These are phyloP conservation scores for Epichloe sibirici DNA, from an alignment of 2,329 filamentous ascomycete species.

Conservation along the genomic window DNA sequence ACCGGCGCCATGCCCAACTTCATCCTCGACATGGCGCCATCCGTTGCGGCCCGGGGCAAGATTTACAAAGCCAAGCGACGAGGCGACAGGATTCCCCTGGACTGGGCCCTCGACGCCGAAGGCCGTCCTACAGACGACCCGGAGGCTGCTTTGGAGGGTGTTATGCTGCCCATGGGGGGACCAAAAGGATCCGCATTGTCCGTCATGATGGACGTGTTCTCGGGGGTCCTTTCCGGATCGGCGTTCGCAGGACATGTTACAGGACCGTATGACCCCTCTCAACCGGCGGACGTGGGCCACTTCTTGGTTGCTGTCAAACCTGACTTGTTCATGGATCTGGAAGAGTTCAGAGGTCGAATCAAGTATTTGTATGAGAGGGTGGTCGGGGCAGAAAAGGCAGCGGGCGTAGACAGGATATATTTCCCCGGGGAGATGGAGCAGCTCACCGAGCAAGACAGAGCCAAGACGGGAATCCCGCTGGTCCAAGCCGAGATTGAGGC, in stretches of 20 bases:
- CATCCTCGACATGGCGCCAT: conserved; percentile 65
- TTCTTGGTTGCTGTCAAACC: conserved; percentile 63
- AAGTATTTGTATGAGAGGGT: conserved; percentile 41
- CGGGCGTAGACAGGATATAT: conserved; percentile 45
- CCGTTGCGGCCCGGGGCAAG: conserved; percentile 58
- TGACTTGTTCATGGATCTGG: conserved; percentile 58
- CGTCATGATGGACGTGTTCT: conserved; percentile 87
- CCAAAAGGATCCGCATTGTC: conserved; percentile 67
- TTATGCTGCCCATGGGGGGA: conserved; percentile 79
- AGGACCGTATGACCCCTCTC: conserved; percentile 61
- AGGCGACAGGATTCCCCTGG: conserved; percentile 55
- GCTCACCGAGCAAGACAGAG: conserved; percentile 35
- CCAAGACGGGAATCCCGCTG: conserved; percentile 45
- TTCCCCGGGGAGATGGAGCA: conserved; percentile 53
- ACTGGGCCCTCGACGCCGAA: conserved; percentile 65
- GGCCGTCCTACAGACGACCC: conserved; percentile 62
- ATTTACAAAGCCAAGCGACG: conserved; percentile 57
- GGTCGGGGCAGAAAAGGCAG: conserved; percentile 39
- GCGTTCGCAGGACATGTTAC: conserved; percentile 70
- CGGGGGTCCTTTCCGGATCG: conserved; percentile 66
- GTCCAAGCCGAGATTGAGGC: conserved; percentile 43
- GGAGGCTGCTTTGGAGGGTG: conserved; percentile 54
- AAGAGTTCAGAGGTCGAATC: conserved; percentile 56
- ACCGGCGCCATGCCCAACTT: conserved; percentile 41
- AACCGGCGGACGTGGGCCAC: conserved; percentile 59